These are phyloP conservation scores for Fomitopsis pinicola DNA, from an alignment of 1,284 basidiomycete genomes.

Conservation along the genomic window DNA sequence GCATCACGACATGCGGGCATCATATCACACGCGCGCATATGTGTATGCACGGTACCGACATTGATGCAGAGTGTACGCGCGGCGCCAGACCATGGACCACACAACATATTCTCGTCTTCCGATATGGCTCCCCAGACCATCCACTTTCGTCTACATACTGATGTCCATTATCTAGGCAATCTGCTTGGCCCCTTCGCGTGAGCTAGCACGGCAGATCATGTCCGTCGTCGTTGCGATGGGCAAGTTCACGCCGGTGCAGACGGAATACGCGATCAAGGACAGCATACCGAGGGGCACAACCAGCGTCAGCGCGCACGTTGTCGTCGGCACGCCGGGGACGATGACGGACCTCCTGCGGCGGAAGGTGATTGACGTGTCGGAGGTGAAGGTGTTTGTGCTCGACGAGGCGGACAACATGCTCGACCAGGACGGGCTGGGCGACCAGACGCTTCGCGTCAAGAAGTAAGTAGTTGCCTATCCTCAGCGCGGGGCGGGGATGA, in stretches of 20 bases:
- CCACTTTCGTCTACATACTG: neutral
- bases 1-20: neutral
- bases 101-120: too few relatives aligned
- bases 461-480: slow-evolving; percentile 53
- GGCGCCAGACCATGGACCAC: neutral
- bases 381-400: slow-evolving; percentile 92
- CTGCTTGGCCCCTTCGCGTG: slow-evolving; percentile 92
- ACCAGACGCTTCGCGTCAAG: slow-evolving; percentile 93
- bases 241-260: slow-evolving; percentile 90
- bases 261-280: slow-evolving; percentile 94
- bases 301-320: slow-evolving; percentile 82
- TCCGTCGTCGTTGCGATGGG: slow-evolving; percentile 93
- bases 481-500: neutral
- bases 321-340: slow-evolving; percentile 97
- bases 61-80: neutral
- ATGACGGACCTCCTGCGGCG: slow-evolving; percentile 82
- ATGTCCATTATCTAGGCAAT: slow-evolving; percentile 56
- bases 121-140: neutral
- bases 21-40: neutral
- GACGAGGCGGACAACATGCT: slow-evolving; percentile 99
- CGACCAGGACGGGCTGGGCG: slow-evolving; percentile 93
- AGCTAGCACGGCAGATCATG: slow-evolving; percentile 97
- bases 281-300: slow-evolving; percentile 64
- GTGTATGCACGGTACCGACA: neutral
- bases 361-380: slow-evolving; percentile 71